Conservation (phyloP, 108 stramenopile genomes). For the Skeletonema tropicum region DNA sequence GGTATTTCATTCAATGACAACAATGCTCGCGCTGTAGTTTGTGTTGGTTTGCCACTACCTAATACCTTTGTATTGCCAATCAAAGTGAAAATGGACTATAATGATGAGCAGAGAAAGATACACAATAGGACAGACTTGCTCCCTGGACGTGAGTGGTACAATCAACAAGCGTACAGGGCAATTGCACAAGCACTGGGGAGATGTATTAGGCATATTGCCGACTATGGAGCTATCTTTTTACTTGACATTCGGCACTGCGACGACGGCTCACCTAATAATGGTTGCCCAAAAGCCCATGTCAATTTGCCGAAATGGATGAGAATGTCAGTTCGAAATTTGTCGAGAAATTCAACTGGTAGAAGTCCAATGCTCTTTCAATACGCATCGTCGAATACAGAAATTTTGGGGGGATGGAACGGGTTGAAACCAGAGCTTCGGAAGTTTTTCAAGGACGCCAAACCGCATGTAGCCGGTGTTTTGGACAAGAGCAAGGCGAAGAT, state of each 20-base stretch:
- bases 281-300: conserved; percentile 52
- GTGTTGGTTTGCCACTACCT: conserved; percentile 79
- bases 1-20: conserved; percentile 89
- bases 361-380: conserved; percentile 29
- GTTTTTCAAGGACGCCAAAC: conserved; percentile 59
- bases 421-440: conserved; percentile 46
- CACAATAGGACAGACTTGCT: conserved; percentile 60
- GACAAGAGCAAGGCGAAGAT: conserved; percentile 38
- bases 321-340: conserved; percentile 59
- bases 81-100: conserved; percentile 78
- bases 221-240: conserved; percentile 88
- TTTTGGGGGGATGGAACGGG: conserved; percentile 51
- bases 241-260: conserved; percentile 85
- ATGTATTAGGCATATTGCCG: conserved; percentile 87
- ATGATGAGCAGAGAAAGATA: conserved; percentile 73
- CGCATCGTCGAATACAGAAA: conserved; percentile 30
- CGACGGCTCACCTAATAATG: conserved; percentile 64
- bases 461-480: conserved; percentile 38
- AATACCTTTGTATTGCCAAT: conserved; percentile 49
- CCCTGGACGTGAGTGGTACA: conserved; percentile 87
- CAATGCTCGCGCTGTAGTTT: conserved; percentile 79
- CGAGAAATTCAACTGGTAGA: conserved; percentile 29
- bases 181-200: conserved; percentile 90
- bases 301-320: conserved; percentile 87
- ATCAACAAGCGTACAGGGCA: conserved; percentile 90